These are phyloP conservation scores for Nicotiana attenuata DNA, from an alignment of 257 asterid species.

Conservation along the genomic window DNA sequence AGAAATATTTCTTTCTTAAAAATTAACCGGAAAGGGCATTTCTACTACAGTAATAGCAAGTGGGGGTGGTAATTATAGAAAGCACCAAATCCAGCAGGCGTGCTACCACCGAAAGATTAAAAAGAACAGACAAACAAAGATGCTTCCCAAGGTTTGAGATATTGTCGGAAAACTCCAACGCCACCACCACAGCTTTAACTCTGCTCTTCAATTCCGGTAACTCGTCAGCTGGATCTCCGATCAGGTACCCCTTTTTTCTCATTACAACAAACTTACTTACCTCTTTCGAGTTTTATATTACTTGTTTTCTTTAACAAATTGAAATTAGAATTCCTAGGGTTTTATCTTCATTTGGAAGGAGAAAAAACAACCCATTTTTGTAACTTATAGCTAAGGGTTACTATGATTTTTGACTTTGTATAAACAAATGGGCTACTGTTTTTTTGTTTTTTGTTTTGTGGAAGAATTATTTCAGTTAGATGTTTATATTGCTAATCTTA, in stretches of 20 bases:
- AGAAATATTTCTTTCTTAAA: too few relatives aligned
- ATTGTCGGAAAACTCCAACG: neutral
- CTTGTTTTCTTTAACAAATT: neutral
- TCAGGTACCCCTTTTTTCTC: neutral
- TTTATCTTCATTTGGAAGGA: neutral
- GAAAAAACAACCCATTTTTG: neutral
- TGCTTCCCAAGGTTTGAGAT: slow-evolving; percentile 4
- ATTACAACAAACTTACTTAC: neutral
- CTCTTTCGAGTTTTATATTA: neutral
- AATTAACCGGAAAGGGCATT: too few relatives aligned
- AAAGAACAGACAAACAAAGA: neutral
- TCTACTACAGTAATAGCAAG: neutral
- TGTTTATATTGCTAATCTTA: neutral
- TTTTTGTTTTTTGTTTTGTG: neutral
- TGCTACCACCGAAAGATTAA: neutral
- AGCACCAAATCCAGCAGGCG: slow-evolving; percentile 2
- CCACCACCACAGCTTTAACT: neutral
- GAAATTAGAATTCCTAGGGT: neutral
- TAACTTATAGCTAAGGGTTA: neutral
- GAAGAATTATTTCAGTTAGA: neutral
- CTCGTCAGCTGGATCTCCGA: neutral
- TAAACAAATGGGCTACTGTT: neutral
- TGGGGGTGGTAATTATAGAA: neutral
- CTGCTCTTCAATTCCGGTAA: neutral
- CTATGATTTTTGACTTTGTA: neutral